These are phyloP conservation scores for Naegleria lovaniensis DNA, from an alignment of 208 protist species.

Conservation along the genomic window DNA sequence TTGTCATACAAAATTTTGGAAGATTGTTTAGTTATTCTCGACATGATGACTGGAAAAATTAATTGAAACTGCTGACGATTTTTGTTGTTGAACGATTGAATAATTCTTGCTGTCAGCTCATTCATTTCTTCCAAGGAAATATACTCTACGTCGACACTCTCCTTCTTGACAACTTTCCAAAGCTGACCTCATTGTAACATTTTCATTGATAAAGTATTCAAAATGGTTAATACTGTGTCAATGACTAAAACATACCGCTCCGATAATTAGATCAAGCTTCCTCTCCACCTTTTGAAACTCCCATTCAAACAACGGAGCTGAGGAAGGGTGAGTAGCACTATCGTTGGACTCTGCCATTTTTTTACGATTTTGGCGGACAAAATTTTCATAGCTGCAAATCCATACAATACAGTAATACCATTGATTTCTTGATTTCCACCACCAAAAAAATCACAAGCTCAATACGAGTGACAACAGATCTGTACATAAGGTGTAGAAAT, in stretches of 20 bases:
- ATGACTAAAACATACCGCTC: not conserved
- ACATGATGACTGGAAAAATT: not conserved
- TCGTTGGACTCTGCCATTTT: too few relatives aligned
- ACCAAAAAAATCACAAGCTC: not conserved
- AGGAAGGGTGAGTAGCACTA: too few relatives aligned
- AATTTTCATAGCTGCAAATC: too few relatives aligned
- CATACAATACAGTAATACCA: too few relatives aligned
- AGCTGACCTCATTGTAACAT: too few relatives aligned
- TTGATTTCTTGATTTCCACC: too few relatives aligned
- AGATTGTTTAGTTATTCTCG: not conserved
- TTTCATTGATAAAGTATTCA: too few relatives aligned
- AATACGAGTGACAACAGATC: not conserved
- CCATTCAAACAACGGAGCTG: not conserved
- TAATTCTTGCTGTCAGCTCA: not conserved
- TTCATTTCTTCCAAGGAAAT: not conserved
- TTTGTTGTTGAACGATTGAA: not conserved
- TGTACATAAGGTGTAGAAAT: not conserved
- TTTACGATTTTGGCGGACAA: too few relatives aligned
- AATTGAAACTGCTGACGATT: not conserved
- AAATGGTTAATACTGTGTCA: too few relatives aligned
- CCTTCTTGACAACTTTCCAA: not conserved
- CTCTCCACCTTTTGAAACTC: not conserved
- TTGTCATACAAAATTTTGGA: not conserved
- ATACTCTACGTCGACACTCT: not conserved
- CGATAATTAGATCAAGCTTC: not conserved